These are phyloP conservation scores for Amborella trichopoda DNA, from an alignment of 164 flowering plant species.

Conservation along the genomic window DNA sequence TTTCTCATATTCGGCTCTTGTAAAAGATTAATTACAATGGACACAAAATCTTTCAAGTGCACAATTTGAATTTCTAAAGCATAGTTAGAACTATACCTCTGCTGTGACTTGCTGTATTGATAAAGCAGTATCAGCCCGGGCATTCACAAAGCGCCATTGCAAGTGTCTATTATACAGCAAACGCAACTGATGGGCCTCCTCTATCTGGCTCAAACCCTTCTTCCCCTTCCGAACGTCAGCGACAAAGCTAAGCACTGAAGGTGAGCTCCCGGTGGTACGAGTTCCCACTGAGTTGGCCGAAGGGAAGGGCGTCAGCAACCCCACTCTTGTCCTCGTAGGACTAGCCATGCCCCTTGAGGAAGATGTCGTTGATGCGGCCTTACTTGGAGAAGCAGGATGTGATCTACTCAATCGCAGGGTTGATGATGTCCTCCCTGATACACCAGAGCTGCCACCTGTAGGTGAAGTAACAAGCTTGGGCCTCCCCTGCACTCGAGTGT, in stretches of 20 bases:
- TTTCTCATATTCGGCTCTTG: too few relatives aligned
- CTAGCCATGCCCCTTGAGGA: conserved; percentile 52
- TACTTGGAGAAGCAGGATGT: conserved; percentile 14
- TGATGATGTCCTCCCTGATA: conserved; percentile 25
- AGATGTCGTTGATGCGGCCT: conserved; percentile 21
- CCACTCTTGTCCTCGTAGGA: conserved; percentile 52
- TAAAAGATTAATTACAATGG: too few relatives aligned
- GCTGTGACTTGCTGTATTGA: conserved; percentile 42
- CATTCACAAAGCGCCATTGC: conserved; percentile 87
- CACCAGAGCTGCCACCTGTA: conserved; percentile 12
- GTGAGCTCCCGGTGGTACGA: conserved; percentile 39
- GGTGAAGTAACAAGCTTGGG: conserved; percentile 5
- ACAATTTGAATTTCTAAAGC: too few relatives aligned
- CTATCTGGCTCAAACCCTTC: conserved; percentile 51
- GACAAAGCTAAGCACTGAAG: conserved; percentile 78
- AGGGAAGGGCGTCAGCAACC: not conserved
- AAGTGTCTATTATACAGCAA: conserved; percentile 64
- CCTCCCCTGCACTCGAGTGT: not conserved
- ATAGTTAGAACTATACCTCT: conserved; percentile 58
- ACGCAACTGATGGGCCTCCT: conserved; percentile 86
- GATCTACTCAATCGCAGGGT: conserved; percentile 26
- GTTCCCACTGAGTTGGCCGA: conserved; percentile 16
- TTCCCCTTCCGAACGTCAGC: conserved; percentile 68
- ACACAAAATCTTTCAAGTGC: too few relatives aligned
- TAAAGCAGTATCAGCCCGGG: conserved; percentile 45